Percentiles rank a stretch among this genome's conserved stretches.
Evolutionary conservation across 495 filamentous ascomycete genomes (phyloP).

Genomic region (Copromyces sp.): DNA sequence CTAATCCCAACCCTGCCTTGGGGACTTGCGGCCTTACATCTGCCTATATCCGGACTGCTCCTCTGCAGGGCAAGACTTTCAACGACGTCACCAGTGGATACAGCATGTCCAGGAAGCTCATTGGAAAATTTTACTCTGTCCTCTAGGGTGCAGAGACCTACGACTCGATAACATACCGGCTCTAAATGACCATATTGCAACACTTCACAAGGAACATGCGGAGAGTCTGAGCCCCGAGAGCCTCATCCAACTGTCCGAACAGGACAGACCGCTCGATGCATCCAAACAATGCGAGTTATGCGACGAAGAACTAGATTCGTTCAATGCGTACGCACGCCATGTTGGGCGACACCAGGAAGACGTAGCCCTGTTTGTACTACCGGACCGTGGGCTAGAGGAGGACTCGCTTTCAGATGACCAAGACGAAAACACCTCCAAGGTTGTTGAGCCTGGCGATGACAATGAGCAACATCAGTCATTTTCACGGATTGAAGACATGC

Average conservation of each 20-base stretch:
- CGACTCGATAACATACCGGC: neutral
- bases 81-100: conserved; percentile 7
- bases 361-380: conserved; percentile 1
- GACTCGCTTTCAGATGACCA: neutral
- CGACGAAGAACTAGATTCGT: neutral
- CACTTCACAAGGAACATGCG: neutral
- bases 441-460: too few species aligned
- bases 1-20: too few species aligned
- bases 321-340: conserved; percentile 4
- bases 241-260: neutral
- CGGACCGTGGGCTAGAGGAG: neutral
- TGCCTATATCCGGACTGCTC: conserved; percentile 13
- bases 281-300: neutral
- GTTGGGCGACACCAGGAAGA: conserved; percentile 9
- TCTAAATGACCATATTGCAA: neutral
- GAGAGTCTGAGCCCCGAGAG: neutral
- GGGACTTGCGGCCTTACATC: conserved; percentile 24
- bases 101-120: conserved; percentile 6
- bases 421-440: neutral
- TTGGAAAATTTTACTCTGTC: conserved; percentile 4
- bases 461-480: too few species aligned
- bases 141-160: neutral
- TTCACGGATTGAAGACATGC: too few species aligned
- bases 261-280: neutral
- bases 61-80: conserved; percentile 2